phyloP scores from a whole-genome alignment of 2,329 filamentous ascomycete species.

The Blastomyces gilchristii region DNA sequence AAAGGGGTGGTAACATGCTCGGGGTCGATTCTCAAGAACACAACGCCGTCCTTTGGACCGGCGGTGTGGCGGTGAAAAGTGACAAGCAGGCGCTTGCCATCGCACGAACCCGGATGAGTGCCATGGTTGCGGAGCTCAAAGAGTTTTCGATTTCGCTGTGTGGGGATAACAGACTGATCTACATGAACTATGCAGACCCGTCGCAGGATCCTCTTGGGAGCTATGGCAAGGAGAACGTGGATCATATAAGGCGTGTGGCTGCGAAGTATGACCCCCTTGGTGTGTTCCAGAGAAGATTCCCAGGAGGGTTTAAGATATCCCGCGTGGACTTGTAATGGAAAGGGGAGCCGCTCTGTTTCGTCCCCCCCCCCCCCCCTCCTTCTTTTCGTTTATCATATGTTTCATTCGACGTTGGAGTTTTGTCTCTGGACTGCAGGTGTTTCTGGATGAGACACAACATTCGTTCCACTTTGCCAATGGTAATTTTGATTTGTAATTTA shows the following conservation, averaged over 20 bases:
- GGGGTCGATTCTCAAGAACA: slow-evolving; percentile 24
- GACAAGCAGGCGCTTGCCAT: background rate
- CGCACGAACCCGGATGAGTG: background rate
- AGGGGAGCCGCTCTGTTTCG: background rate
- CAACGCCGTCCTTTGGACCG: slow-evolving; percentile 26
- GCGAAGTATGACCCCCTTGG: slow-evolving; percentile 12
- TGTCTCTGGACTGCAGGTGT: background rate
- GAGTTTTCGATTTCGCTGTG: background rate
- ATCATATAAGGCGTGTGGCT: slow-evolving; percentile 12
- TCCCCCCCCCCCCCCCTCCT: background rate
- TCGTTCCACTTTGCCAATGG: background rate
- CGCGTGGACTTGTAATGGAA: background rate
- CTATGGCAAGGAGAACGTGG: slow-evolving; percentile 13
- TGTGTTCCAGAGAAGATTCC: slow-evolving; percentile 12
- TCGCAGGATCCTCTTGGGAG: slow-evolving; percentile 2
- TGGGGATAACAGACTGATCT: background rate
- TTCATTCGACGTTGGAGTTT: background rate
- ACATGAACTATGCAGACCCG: slow-evolving; percentile 7
- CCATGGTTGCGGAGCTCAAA: slow-evolving; percentile 1
- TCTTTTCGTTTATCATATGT: background rate
- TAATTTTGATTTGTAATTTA: background rate
- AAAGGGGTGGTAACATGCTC: slow-evolving; percentile 26
- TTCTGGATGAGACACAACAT: background rate
- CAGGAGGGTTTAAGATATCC: slow-evolving; percentile 13
- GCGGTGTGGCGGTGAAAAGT: background rate